These are phyloP conservation scores for Puccinia polysora DNA, from an alignment of 1,284 basidiomycete genomes.

Conservation along the genomic window DNA sequence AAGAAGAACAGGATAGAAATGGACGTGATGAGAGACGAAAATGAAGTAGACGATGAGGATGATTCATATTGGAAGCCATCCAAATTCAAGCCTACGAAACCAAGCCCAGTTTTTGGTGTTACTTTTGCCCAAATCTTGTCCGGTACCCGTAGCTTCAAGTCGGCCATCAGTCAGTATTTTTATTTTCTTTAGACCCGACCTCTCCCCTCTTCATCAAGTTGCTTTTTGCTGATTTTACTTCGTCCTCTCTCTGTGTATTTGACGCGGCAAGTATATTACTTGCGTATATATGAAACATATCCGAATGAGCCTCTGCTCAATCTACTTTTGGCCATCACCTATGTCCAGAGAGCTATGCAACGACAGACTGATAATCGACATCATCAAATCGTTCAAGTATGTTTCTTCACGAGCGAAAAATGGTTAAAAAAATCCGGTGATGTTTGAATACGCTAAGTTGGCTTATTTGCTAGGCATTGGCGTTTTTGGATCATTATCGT, in stretches of 20 bases:
- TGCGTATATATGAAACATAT: constrained; percentile 79
- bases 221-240: too few species aligned
- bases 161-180: constrained; percentile 67
- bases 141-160: constrained; percentile 78
- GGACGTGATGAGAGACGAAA: constrained; percentile 14
- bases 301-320: constrained; percentile 79
- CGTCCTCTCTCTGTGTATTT: too few species aligned
- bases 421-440: not conserved
- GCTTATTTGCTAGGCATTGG: constrained; percentile 75
- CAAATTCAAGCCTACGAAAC: constrained; percentile 60
- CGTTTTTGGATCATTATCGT: constrained; percentile 73
- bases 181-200: constrained; percentile 52
- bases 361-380: constrained; percentile 90
- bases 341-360: constrained; percentile 81
- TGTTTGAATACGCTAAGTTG: too few species aligned
- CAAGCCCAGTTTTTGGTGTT: constrained; percentile 68
- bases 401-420: not conserved
- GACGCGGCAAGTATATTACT: constrained; percentile 67
- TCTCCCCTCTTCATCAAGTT: not conserved
- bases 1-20: not conserved
- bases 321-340: constrained; percentile 73
- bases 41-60: constrained; percentile 36
- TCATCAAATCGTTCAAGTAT: constrained; percentile 71
- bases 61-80: constrained; percentile 39
- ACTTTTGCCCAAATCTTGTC: constrained; percentile 85